Percentiles rank a stretch among this genome's conserved stretches.
Evolutionary conservation across 345 rosid species (phyloP).

Genomic region (Eucalyptus erythrocorys): DNA sequence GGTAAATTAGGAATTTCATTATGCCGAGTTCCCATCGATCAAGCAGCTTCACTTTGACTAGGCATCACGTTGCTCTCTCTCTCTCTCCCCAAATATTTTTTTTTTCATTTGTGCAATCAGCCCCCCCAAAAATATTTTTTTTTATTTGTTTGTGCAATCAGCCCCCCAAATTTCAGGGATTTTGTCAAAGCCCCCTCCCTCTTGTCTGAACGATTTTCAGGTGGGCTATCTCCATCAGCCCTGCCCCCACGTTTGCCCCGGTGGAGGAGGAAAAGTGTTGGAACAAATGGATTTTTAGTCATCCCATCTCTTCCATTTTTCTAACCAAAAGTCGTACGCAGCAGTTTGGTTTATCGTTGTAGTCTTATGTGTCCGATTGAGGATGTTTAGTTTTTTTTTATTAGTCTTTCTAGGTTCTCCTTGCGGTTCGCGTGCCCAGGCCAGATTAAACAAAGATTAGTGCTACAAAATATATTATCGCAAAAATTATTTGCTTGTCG

Average conservation of each 20-base stretch:
- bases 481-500: background rate
- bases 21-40: background rate
- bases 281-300: background rate
- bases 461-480: background rate
- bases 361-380: background rate
- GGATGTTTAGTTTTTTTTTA: background rate
- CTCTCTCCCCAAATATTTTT: background rate
- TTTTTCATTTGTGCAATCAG: background rate
- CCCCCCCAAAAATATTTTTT: background rate
- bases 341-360: background rate
- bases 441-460: background rate
- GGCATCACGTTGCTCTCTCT: background rate
- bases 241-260: background rate
- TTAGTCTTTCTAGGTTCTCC: background rate
- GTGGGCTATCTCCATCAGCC: background rate
- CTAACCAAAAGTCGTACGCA: background rate
- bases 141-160: background rate
- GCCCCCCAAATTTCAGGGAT: background rate
- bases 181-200: background rate
- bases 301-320: background rate
- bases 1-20: background rate
- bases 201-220: background rate
- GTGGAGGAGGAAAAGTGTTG: background rate
- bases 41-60: background rate
- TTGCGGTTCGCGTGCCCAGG: background rate